These are phyloP conservation scores for Annulohypoxylon truncatum DNA, from an alignment of 2,329 filamentous ascomycete genomes.

Conservation along the genomic window DNA sequence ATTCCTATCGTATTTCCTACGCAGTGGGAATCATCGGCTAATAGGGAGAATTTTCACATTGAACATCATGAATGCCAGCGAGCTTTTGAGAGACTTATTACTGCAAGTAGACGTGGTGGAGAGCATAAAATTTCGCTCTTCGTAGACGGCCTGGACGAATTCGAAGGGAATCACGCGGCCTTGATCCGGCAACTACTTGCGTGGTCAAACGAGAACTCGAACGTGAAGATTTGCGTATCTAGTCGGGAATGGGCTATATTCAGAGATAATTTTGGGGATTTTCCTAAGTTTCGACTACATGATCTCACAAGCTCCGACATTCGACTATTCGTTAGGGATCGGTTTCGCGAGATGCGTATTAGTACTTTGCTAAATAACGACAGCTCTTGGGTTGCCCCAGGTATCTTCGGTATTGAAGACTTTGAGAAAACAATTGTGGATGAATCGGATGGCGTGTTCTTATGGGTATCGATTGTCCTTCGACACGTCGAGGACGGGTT, in stretches of 20 bases:
- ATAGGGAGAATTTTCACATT: conserved; percentile 5
- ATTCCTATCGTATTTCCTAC: conserved; percentile 28
- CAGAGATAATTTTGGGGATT: conserved; percentile 18
- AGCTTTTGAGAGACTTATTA: conserved; percentile 18
- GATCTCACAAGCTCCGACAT: conserved; percentile 36
- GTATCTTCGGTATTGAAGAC: not conserved
- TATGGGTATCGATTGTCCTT: conserved; percentile 42
- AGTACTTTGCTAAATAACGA: not conserved
- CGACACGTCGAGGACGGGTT: conserved; percentile 30
- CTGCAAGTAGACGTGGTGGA: not conserved
- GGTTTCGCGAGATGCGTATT: conserved; percentile 24
- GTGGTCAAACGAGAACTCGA: conserved; percentile 22
- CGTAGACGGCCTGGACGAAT: conserved; percentile 41
- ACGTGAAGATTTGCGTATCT: conserved; percentile 39
- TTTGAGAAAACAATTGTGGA: conserved; percentile 8
- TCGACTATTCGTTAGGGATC: conserved; percentile 4
- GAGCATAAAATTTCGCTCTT: conserved; percentile 33
- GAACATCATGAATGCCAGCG: conserved; percentile 26
- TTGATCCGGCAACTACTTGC: conserved; percentile 26
- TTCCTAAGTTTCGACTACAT: conserved; percentile 33
- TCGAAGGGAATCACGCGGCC: conserved; percentile 31
- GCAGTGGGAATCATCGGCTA: conserved; percentile 22
- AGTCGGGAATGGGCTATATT: conserved; percentile 41
- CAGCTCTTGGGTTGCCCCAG: not conserved
- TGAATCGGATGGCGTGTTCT: conserved; percentile 39